These are phyloP conservation scores for Tetratostichococcus sp. DNA, from an alignment of 139 green algal genomes.

Conservation along the genomic window DNA sequence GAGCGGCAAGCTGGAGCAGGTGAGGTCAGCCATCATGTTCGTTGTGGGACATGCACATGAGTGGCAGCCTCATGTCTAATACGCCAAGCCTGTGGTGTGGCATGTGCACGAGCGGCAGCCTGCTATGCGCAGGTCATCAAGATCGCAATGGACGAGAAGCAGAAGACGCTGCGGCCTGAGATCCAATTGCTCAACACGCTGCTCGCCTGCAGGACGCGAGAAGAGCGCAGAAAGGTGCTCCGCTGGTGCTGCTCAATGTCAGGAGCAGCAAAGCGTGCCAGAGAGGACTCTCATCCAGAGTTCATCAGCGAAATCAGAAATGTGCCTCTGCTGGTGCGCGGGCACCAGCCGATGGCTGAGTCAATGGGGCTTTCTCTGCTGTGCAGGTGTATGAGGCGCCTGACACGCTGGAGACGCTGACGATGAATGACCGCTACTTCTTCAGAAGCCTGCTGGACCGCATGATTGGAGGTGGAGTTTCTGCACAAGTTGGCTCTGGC, in stretches of 20 bases:
- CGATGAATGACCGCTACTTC: not conserved
- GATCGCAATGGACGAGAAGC: constrained; percentile 50
- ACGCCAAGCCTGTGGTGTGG: too few species aligned
- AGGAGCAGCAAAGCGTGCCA: too few species aligned
- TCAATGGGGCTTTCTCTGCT: too few species aligned
- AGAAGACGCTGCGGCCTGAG: constrained; percentile 59
- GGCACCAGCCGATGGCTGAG: too few species aligned
- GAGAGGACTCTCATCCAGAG: too few species aligned
- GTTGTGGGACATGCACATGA: too few species aligned
- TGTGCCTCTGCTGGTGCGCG: too few species aligned
- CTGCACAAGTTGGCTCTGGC: too few species aligned
- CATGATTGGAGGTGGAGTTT: not conserved
- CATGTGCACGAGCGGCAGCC: too few species aligned
- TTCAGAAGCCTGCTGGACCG: not conserved
- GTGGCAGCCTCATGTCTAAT: too few species aligned
- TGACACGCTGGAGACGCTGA: not conserved
- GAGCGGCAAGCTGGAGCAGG: constrained; percentile 28
- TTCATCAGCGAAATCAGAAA: too few species aligned
- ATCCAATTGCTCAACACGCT: constrained; percentile 49
- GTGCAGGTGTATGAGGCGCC: not conserved
- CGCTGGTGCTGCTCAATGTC: too few species aligned
- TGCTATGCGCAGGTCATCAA: constrained; percentile 17
- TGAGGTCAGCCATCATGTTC: not conserved
- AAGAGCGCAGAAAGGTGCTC: not conserved
- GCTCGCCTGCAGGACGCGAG: not conserved